phyloP scores from a whole-genome alignment of 2,329 filamentous ascomycete genomes.

The Ramichloridium luteum region DNA sequence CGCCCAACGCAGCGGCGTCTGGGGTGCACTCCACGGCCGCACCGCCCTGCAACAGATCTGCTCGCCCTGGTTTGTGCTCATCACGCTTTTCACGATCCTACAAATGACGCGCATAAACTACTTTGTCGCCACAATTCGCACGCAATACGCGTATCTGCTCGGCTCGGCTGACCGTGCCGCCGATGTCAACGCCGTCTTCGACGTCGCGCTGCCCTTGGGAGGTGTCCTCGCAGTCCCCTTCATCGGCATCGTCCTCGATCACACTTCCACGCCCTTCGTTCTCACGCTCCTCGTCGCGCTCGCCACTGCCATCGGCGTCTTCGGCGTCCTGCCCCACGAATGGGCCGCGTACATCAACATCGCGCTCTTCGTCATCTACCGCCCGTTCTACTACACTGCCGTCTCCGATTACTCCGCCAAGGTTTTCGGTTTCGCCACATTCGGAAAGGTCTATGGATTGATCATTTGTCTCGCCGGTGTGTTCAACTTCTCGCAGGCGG shows the following conservation, averaged over 20 bases:
- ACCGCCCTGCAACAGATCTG: conserved; percentile 60
- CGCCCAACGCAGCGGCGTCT: conserved; percentile 63
- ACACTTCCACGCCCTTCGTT: conserved; percentile 58
- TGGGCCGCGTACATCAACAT: conserved; percentile 69
- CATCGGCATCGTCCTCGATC: conserved; percentile 69
- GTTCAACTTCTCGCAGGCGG: conserved; percentile 73
- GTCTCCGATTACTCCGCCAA: conserved; percentile 82
- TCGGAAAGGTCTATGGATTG: conserved; percentile 85
- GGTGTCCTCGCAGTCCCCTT: conserved; percentile 79
- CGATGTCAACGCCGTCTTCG: conserved; percentile 71
- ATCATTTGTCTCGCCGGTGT: conserved; percentile 78
- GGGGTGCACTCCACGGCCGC: conserved; percentile 69
- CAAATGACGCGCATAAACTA: conserved; percentile 64
- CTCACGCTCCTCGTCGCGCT: conserved; percentile 56
- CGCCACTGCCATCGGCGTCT: conserved; percentile 61
- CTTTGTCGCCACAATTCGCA: conserved; percentile 75
- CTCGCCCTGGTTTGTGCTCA: conserved; percentile 74
- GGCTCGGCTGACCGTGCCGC: conserved; percentile 48
- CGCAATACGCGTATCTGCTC: conserved; percentile 70
- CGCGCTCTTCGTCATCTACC: conserved; percentile 67
- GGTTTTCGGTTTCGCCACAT: conserved; percentile 83
- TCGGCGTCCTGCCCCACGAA: conserved; percentile 59
- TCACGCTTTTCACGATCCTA: conserved; percentile 62
- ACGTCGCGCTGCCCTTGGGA: conserved; percentile 70
- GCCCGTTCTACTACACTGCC: conserved; percentile 82